phyloP scores from a whole-genome alignment of 495 filamentous ascomycete genomes.

The Acidomyces sp. region DNA sequence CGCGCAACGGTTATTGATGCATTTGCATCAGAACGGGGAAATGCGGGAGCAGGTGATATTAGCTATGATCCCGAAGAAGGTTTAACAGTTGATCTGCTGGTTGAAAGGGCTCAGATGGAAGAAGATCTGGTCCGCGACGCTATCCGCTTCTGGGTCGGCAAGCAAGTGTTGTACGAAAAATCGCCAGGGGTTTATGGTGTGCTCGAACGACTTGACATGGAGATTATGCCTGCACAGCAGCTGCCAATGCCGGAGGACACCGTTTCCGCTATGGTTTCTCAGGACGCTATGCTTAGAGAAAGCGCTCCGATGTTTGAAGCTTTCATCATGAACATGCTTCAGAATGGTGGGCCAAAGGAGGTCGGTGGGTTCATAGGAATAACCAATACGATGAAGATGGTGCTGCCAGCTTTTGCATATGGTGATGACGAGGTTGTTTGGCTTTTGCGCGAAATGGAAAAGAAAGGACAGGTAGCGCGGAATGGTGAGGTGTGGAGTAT shows the following conservation, averaged over 20 bases:
- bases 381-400: conserved; percentile 84
- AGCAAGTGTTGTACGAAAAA: conserved; percentile 56
- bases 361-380: conserved; percentile 52
- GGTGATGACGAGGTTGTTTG: conserved; percentile 58
- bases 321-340: conserved; percentile 90
- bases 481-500: conserved; percentile 25
- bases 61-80: conserved; percentile 31
- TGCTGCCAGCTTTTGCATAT: conserved; percentile 74
- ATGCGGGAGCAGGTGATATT: conserved; percentile 27
- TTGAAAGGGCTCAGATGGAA: conserved; percentile 57
- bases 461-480: conserved; percentile 46
- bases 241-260: conserved; percentile 35
- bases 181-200: conserved; percentile 45
- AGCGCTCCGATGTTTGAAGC: conserved; percentile 77
- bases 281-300: conserved; percentile 39
- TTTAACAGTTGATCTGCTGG: conserved; percentile 50
- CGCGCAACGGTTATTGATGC: conserved; percentile 84
- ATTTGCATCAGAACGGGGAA: conserved; percentile 33
- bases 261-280: conserved; percentile 21
- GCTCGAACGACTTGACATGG: conserved; percentile 45
- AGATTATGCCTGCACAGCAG: conserved; percentile 38
- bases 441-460: conserved; percentile 63
- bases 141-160: conserved; percentile 72
- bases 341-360: conserved; percentile 67
- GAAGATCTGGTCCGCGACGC: conserved; percentile 60